Evolutionary conservation across 2,329 filamentous ascomycete species (phyloP).

Genomic region (Xylaria sp.): DNA sequence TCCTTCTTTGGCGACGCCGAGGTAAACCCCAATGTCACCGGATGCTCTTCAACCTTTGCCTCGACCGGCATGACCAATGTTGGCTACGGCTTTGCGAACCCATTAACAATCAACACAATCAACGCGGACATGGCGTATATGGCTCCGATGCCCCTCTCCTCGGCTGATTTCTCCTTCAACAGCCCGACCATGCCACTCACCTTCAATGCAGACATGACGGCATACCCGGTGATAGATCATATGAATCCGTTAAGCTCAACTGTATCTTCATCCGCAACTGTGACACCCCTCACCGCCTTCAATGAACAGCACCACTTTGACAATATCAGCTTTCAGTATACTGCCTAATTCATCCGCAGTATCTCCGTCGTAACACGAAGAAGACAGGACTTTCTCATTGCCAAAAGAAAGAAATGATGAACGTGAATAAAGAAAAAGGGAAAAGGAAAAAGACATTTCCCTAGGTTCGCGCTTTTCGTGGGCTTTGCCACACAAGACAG

Average conservation of each 20-base stretch:
- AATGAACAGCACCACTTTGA: slow-evolving; percentile 40
- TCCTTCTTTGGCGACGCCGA: slow-evolving; percentile 41
- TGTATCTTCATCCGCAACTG: slow-evolving; percentile 44
- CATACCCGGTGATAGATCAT: slow-evolving; percentile 38
- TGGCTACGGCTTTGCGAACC: slow-evolving; percentile 40
- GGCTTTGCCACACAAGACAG: background rate
- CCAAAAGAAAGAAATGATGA: slow-evolving; percentile 17
- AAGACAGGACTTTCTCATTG: slow-evolving; percentile 2
- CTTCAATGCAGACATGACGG: slow-evolving; percentile 39
- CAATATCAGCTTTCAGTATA: slow-evolving; percentile 44
- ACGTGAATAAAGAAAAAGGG: slow-evolving; percentile 24
- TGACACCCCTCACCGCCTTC: slow-evolving; percentile 44
- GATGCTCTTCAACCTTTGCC: slow-evolving; percentile 39
- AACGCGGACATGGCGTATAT: slow-evolving; percentile 40
- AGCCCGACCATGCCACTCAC: slow-evolving; percentile 38
- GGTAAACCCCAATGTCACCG: slow-evolving; percentile 38
- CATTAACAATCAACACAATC: slow-evolving; percentile 38
- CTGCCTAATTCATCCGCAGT: slow-evolving; percentile 33
- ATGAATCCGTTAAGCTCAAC: slow-evolving; percentile 44
- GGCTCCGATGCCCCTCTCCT: slow-evolving; percentile 45
- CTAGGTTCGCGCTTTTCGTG: background rate
- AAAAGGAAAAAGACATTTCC: slow-evolving; percentile 7
- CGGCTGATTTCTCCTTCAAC: slow-evolving; percentile 47
- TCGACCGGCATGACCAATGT: slow-evolving; percentile 18
- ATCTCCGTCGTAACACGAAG: background rate